Evolutionary conservation across 352 stramenopile species (phyloP).

Genomic region (Globisporangium lucens): DNA sequence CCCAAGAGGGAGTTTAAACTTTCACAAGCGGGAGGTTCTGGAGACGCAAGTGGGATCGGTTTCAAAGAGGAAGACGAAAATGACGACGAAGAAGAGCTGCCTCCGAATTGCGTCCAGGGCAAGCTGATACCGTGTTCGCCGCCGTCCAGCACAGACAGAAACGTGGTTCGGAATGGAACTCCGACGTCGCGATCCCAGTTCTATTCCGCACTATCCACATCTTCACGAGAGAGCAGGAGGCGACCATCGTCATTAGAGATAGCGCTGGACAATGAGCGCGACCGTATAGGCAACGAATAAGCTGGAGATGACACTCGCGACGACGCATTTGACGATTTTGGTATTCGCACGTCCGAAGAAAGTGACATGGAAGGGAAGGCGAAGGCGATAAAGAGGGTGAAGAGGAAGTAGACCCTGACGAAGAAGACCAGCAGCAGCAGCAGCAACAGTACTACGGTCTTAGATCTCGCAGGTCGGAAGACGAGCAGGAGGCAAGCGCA

Average conservation of each 20-base stretch:
- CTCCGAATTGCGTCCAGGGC: constrained; percentile 29
- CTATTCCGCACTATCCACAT: constrained; percentile 10
- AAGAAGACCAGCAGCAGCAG: no score
- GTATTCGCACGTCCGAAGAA: neutral
- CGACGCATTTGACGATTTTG: neutral
- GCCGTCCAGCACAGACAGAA: constrained; percentile 1
- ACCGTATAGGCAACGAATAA: neutral
- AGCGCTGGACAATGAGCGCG: neutral
- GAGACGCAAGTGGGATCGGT: neutral
- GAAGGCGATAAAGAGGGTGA: neutral
- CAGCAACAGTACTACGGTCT: neutral
- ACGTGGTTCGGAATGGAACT: neutral
- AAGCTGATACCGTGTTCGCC: constrained; percentile 35
- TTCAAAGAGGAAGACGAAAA: neutral
- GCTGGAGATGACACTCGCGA: neutral
- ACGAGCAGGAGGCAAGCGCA: neutral
- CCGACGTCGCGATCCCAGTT: constrained; percentile 21
- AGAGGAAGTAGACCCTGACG: neutral
- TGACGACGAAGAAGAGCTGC: constrained; percentile 22
- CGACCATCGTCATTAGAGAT: neutral
- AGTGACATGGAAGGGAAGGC: neutral
- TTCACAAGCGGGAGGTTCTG: no score
- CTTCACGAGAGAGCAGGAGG: neutral
- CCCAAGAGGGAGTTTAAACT: neutral
- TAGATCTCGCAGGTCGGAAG: neutral